Base-by-base conservation (phyloP, 1,139 yeast genomes). In the Arxiozyma heterogenica region DNA sequence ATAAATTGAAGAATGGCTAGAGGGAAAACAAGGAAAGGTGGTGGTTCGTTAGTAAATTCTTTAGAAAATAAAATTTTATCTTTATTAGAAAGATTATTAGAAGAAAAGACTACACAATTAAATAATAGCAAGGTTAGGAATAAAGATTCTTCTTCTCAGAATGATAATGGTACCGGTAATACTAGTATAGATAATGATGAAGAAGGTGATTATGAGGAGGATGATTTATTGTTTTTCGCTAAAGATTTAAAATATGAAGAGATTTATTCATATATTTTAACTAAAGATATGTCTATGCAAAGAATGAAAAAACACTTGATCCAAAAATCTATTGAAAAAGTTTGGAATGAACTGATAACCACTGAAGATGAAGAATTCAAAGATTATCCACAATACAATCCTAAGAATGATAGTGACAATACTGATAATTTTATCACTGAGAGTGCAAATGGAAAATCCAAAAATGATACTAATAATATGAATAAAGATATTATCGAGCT, bases 401-500 rank as follows among this genome's bases (percentile, higher is more conserved):
- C 21, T 48, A 63, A 62, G 25, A 60, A 56, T 53, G 56, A 67
- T 50, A 63, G 63, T 34, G 61, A 55, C 54, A 54, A 61, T 56
- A 38, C 65, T 54, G 47, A 52, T 1, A 56, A 54, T 3, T 65
- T 63, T 44, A 72, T 66, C 41, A 69, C 68, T 39, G 71, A 64
- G 22, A 65, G 60, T 49, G 68, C 65, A 48, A 78, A 80, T 34
- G 63, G 87, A 58, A 82, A 88, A 86, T 82, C 79, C 1, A 82
- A 75, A 1, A 73, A 73, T 49, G 86, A 83, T 57, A 64, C 74
- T 3, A 90, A 89, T 63, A 74, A 80, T 4, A 77, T 88, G 71
- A 91, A 91, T 67, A 87, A 84, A 64, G 81, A 86, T 27, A 86
- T 90, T 1, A 86, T 85, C 0, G 77, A 82, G 20, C 70, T 83